Evolutionary conservation across 208 protist species (phyloP).

Genomic region (Wallacemonas sp.): DNA sequence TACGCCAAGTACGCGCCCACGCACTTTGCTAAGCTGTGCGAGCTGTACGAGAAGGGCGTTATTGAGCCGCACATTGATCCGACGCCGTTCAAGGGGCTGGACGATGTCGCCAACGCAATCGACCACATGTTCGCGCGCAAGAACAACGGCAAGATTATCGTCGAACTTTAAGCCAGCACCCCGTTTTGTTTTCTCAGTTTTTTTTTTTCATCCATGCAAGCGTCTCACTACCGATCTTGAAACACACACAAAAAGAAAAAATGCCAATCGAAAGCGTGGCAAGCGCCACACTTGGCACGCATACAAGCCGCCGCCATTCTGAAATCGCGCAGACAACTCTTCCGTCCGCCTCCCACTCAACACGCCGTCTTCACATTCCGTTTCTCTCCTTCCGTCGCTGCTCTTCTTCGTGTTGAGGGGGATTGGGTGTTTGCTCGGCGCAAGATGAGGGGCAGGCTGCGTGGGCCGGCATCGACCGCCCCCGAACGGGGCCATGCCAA

Average conservation of each 20-base stretch:
- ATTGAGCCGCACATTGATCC: slow-evolving; percentile 65
- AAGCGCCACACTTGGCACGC: too few relatives aligned
- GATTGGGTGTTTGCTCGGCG: too few relatives aligned
- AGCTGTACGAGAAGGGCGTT: slow-evolving; percentile 41
- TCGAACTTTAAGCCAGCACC: slow-evolving; percentile 41
- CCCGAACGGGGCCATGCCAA: not conserved
- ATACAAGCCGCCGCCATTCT: too few relatives aligned
- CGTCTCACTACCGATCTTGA: not conserved
- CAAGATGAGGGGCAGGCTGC: too few relatives aligned
- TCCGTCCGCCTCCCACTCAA: too few relatives aligned
- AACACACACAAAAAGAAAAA: too few relatives aligned
- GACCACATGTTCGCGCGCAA: slow-evolving; percentile 73
- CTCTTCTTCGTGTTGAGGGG: too few relatives aligned
- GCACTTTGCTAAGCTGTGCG: slow-evolving; percentile 71
- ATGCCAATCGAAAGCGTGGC: too few relatives aligned
- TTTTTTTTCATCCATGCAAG: not conserved
- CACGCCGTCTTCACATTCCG: too few relatives aligned
- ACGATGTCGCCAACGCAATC: slow-evolving; percentile 68
- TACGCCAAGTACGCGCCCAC: slow-evolving; percentile 60
- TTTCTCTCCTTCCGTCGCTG: too few relatives aligned
- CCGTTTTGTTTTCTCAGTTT: not conserved
- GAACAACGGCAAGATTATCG: slow-evolving; percentile 83
- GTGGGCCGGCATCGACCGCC: too few relatives aligned
- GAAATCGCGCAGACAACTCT: too few relatives aligned
- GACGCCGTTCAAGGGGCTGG: slow-evolving; percentile 59